These are phyloP conservation scores for Daedaleopsis nitida DNA, from an alignment of 768 basidiomycete genomes.

Conservation along the genomic window DNA sequence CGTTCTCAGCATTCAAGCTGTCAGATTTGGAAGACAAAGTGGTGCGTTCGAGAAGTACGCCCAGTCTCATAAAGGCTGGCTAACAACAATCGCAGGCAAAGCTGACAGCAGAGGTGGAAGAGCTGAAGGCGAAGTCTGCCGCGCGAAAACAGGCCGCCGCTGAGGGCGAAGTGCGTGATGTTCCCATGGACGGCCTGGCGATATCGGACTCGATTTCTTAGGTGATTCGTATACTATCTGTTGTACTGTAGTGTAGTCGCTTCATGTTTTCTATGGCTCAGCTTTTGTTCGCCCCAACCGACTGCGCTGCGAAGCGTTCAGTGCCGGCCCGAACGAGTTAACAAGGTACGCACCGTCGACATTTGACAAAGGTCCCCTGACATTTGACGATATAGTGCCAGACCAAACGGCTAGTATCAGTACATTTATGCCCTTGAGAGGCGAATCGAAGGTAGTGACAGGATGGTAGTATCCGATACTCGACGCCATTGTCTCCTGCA, in stretches of 20 bases:
- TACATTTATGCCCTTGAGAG: too few species aligned
- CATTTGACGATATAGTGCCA: too few species aligned
- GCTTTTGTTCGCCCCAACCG: background rate
- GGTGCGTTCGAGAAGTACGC: constrained; percentile 38
- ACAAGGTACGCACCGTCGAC: background rate
- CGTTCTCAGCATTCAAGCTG: constrained; percentile 65
- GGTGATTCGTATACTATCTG: background rate
- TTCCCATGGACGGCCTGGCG: constrained; percentile 21
- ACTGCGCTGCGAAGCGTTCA: background rate
- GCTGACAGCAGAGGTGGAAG: constrained; percentile 59
- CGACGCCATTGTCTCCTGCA: too few species aligned
- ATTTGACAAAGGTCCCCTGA: too few species aligned
- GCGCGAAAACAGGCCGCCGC: constrained; percentile 39
- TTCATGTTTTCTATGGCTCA: background rate
- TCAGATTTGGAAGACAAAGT: constrained; percentile 57
- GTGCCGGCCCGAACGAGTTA: too few species aligned
- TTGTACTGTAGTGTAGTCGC: constrained; percentile 17
- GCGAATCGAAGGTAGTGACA: too few species aligned
- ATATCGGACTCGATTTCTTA: constrained; percentile 5
- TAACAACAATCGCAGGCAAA: constrained; percentile 44
- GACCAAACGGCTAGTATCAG: too few species aligned
- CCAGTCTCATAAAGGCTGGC: background rate
- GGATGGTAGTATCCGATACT: too few species aligned
- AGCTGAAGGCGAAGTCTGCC: constrained; percentile 50
- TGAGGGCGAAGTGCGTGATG: constrained; percentile 13